Evolutionary conservation across 805 yeast species (phyloP).

Genomic region (Teunomyces aglyptinius): DNA sequence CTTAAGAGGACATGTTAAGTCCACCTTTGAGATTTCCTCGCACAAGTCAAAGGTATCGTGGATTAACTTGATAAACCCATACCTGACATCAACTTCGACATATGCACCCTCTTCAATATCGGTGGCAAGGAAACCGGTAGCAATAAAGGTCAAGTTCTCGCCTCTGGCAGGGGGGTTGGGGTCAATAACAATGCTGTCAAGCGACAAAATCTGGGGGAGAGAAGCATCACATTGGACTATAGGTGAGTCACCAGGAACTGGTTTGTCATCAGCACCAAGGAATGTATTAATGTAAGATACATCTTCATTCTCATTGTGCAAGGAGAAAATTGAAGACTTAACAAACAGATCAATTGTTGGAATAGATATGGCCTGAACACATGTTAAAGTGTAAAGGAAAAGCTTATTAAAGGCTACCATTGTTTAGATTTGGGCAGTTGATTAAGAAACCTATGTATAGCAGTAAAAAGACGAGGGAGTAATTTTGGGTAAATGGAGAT

Average conservation of each 20-base stretch:
- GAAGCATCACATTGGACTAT: slow-evolving; percentile 69
- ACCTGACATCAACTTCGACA: slow-evolving; percentile 88
- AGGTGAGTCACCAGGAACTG: slow-evolving; percentile 92
- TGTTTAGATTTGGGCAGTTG: neutral
- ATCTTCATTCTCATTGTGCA: slow-evolving; percentile 6
- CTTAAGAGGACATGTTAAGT: slow-evolving; percentile 77
- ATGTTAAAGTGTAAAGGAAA: slow-evolving; percentile 11
- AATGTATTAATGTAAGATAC: slow-evolving; percentile 14
- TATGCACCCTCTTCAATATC: slow-evolving; percentile 81
- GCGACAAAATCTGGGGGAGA: slow-evolving; percentile 59
- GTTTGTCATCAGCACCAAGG: slow-evolving; percentile 47
- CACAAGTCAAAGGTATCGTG: slow-evolving; percentile 93
- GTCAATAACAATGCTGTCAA: slow-evolving; percentile 55
- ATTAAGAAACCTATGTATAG: neutral
- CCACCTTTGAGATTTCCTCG: slow-evolving; percentile 80
- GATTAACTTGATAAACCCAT: slow-evolving; percentile 85
- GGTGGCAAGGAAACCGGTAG: slow-evolving; percentile 59
- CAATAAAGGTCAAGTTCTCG: slow-evolving; percentile 73
- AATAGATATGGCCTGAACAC: slow-evolving; percentile 21
- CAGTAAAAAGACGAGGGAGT: neutral
- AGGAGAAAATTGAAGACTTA: slow-evolving; percentile 14
- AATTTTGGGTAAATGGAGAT: neutral
- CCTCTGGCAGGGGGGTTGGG: slow-evolving; percentile 94
- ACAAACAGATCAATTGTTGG: slow-evolving; percentile 15
- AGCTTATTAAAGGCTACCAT: slow-evolving; percentile 23